phyloP scores from a whole-genome alignment of 2,329 filamentous ascomycete species.

The Fusarium sp. region DNA sequence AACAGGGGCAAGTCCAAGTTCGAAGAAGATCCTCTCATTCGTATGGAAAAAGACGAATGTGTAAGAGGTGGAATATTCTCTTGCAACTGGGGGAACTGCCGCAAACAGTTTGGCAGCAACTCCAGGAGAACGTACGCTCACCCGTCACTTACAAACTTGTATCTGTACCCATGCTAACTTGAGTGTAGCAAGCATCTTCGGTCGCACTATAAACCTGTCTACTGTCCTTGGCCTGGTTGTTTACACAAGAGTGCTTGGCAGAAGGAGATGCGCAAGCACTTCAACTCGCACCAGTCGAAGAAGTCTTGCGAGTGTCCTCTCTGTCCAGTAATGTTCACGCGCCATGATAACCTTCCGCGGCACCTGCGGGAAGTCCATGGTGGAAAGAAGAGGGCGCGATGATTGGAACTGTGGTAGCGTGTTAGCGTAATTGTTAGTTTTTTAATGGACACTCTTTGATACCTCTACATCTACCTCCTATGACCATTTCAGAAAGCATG shows the following conservation, averaged over 20 bases:
- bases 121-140: conserved; percentile 22
- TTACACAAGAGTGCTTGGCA: neutral
- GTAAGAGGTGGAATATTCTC: conserved; percentile 19
- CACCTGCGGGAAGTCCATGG: conserved; percentile 18
- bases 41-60: conserved; percentile 29
- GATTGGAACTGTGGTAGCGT: neutral
- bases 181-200: conserved; percentile 33
- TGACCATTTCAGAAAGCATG: no score
- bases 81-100: conserved; percentile 20
- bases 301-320: conserved; percentile 7
- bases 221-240: conserved; percentile 23
- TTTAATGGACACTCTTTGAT: no score
- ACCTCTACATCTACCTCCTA: no score
- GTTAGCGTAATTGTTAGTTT: neutral
- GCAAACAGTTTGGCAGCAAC: conserved; percentile 2
- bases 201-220: conserved; percentile 28
- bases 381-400: conserved; percentile 1
- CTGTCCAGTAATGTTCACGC: conserved; percentile 15
- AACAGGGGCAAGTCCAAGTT: conserved; percentile 7
- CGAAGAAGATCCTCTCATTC: conserved; percentile 10
- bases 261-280: conserved; percentile 32
- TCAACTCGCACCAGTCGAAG: conserved; percentile 9
- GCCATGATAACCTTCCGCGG: conserved; percentile 12
- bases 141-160: no score
- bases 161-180: neutral